These are phyloP conservation scores for Fusarium proliferatum DNA, from an alignment of 2,329 filamentous ascomycete species.

Conservation along the genomic window DNA sequence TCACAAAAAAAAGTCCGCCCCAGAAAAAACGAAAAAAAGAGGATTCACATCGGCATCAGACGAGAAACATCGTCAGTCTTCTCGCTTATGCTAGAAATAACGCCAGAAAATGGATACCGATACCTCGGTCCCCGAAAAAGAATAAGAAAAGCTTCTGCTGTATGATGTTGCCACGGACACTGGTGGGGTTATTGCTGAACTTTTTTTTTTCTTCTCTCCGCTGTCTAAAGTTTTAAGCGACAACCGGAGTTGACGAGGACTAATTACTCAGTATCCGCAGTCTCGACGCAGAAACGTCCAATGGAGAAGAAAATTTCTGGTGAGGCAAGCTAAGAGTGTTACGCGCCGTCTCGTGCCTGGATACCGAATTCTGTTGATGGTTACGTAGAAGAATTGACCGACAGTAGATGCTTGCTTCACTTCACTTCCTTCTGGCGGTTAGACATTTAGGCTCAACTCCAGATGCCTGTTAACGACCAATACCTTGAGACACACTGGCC, in stretches of 20 bases:
- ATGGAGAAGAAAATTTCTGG: conserved; percentile 10
- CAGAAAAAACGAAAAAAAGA: conserved; percentile 20
- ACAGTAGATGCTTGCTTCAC: neutral
- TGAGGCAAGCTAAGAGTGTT: conserved; percentile 24
- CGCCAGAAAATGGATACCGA: neutral
- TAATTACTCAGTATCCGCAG: conserved; percentile 40
- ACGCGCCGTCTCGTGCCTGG: conserved; percentile 15
- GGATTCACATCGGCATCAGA: conserved; percentile 20
- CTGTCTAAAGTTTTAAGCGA: conserved; percentile 18
- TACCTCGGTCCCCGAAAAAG: conserved; percentile 23
- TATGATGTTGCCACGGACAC: conserved; percentile 39
- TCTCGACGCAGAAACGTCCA: conserved; percentile 26
- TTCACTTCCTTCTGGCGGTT: neutral
- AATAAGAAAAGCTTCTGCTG: conserved; percentile 18
- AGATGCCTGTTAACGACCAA: neutral
- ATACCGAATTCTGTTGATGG: neutral
- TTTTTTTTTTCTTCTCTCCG: conserved; percentile 5
- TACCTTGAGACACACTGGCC: neutral
- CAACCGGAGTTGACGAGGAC: conserved; percentile 42
- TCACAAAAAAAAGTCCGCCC: conserved; percentile 1
- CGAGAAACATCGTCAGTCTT: conserved; percentile 27
- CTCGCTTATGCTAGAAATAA: conserved; percentile 17
- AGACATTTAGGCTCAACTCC: neutral
- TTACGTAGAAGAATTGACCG: conserved; percentile 2
- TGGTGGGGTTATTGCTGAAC: conserved; percentile 34